Evolutionary conservation across 2,329 filamentous ascomycete genomes (phyloP).

Genomic region (Clonostachys byssicola): DNA sequence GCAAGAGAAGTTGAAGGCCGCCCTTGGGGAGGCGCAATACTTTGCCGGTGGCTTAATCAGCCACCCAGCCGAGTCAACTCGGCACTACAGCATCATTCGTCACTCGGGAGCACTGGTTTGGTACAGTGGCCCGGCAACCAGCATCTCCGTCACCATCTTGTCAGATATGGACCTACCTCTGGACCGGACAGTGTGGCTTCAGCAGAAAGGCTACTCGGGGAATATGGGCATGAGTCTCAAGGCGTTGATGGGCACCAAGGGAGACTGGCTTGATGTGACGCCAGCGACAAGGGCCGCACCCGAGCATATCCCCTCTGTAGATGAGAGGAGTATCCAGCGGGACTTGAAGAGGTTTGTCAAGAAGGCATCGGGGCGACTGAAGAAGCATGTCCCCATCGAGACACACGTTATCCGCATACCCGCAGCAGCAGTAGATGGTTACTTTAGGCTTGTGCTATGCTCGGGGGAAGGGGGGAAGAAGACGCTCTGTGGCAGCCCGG

Average conservation of each 20-base stretch:
- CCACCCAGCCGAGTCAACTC: conserved; percentile 60
- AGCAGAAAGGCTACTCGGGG: conserved; percentile 64
- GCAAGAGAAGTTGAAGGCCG: conserved; percentile 34
- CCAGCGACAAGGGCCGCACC: conserved; percentile 42
- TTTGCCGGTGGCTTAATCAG: conserved; percentile 62
- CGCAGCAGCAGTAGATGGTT: conserved; percentile 58
- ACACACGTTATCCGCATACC: conserved; percentile 64
- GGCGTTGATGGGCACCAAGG: conserved; percentile 53
- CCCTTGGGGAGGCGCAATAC: conserved; percentile 55
- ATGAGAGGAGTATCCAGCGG: conserved; percentile 64
- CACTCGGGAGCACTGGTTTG: conserved; percentile 62
- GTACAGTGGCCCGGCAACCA: conserved; percentile 62
- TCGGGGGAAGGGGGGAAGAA: conserved; percentile 38
- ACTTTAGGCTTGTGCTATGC: conserved; percentile 64
- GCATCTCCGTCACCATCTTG: conserved; percentile 61
- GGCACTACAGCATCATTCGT: conserved; percentile 62
- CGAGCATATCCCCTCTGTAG: conserved; percentile 44
- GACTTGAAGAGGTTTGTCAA: conserved; percentile 62
- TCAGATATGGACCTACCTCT: conserved; percentile 49
- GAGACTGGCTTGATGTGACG: conserved; percentile 65
- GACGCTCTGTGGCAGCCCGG: conserved; percentile 59
- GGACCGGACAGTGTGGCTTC: conserved; percentile 61
- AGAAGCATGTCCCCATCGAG: conserved; percentile 51
- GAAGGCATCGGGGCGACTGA: conserved; percentile 40
- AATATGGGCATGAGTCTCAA: conserved; percentile 65